Evolutionary conservation across 1,284 basidiomycete genomes (phyloP), one percentile per base, ranked within the genome.

Genomic region (Pascua guehoae): DNA sequence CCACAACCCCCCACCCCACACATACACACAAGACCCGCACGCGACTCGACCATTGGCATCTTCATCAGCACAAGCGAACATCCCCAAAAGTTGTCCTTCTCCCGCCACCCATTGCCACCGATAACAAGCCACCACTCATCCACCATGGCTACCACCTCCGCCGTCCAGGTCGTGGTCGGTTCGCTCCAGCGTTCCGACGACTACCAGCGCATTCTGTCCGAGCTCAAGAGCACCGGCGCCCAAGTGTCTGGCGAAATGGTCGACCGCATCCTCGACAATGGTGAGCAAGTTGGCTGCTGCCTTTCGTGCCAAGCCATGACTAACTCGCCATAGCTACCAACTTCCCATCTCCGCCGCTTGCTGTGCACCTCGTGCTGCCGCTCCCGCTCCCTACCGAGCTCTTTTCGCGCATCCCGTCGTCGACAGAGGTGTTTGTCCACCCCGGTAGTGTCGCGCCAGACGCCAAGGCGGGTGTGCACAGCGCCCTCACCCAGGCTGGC

Each of bases 191-290:
- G 76, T n/a, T 67, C 65, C 17, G 65, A 71, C 18, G 74, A 77
- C 45, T 77, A 77, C 62, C 73, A 74, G 62, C 48, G 51, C 12
- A 41, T 74, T 12, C 52, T 77, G 41, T 60, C 62, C 15, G 50
- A 56, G 24, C 62, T 76, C 53, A 69, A 76, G 53, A 47, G 56
- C 37, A 58, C 53, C 7, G 63, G 59, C 14, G 62, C 60, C n/a
- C 54, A 48, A 7, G 73, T 75, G 5, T 62, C 69, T 41, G 74
- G 70, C 12, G 76, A 78, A 58, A 78, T 78, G 76, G 68, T 76
- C 12, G 76, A 78, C 63, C 65, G 76, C 37, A 56, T 78, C 4
- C 58, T 78, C 40, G 73, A 76, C 57, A 69, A 70, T 54, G 76
- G 76, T 78, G 58, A 70, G 73, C 43, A 39, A 14, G n/a, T n/a